Evolutionary conservation across 73 alveolate species (phyloP), one percentile per base, ranked within the genome.

Genomic region (Paramecium pentaurelia): DNA sequence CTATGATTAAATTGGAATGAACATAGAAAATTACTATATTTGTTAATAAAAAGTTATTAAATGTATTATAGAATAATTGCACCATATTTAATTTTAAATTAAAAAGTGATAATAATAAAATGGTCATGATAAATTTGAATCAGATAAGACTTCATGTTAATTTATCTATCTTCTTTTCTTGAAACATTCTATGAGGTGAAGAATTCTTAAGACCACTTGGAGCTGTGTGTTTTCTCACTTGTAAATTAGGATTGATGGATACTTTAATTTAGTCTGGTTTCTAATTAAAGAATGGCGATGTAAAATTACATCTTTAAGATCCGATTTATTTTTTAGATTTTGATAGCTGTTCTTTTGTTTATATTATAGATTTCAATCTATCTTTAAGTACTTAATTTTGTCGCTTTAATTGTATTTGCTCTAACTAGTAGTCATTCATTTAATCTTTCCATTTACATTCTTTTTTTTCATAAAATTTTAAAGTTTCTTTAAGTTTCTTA

Each of bases 141-240:
- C 70, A 54, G 30, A 54, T 18, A 54, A 54, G 84, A 9, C 49
- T 32, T 64, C 47, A 64, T 64, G 28, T 64, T 64, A 34, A 32
- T 64, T 34, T 64, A 27, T 64, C 84, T 64, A 34, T 64, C 47
- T 64, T 64, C 16, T 64, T 64, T 25, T 64, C 84, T 25, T 34
- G 30, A 64, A 32, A 64, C 84, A 64, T 64, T 64, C 84, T 64
- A 64, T 64, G 84, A 12, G 84, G 84, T 14, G 84, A 64, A 11
- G 84, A 64, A n/a, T 28, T 64, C 11, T 64, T 64, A 34, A 14
- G 47, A 32, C 84, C 84, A 64, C 84, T 64, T 2, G 47, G 51
- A 28, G 47, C 84, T 32, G 47, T 64, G 12, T 64, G 84, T 34
- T 34, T 64, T 64, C 42, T 32, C 51, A 64, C 47, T 64, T 32